Evolutionary conservation across 1,284 basidiomycete species (phyloP).

Genomic region (Entoloma clypeatum): DNA sequence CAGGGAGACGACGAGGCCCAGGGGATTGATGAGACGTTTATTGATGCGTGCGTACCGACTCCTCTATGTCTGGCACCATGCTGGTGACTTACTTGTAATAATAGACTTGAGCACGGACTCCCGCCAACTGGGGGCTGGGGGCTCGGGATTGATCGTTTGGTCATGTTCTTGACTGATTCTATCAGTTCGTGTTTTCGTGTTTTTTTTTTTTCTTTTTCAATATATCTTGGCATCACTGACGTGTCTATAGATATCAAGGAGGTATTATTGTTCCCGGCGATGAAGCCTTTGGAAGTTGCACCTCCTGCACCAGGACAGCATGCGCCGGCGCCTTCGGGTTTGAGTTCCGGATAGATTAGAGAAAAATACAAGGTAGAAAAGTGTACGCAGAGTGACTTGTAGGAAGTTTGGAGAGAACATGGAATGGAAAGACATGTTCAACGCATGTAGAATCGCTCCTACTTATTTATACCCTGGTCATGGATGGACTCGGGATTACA

Average conservation of each 20-base stretch:
- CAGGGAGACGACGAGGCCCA: constrained; percentile 98
- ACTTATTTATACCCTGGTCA: too few relatives aligned
- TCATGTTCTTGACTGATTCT: constrained; percentile 95
- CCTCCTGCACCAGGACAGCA: constrained; percentile 25
- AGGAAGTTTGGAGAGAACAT: too few relatives aligned
- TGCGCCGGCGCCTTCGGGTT: constrained; percentile 29
- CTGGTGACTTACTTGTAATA: constrained; percentile 5
- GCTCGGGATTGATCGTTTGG: constrained; percentile 88
- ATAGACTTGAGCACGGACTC: constrained; percentile 91
- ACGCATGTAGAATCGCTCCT: too few relatives aligned
- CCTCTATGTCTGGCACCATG: constrained; percentile 3
- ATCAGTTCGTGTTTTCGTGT: constrained; percentile 55
- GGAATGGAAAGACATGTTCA: too few relatives aligned
- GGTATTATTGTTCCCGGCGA: constrained; percentile 85
- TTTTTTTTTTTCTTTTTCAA: neutral
- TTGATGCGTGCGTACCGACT: constrained; percentile 68
- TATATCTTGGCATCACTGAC: constrained; percentile 14
- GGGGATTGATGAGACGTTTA: constrained; percentile 92
- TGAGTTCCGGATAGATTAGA: too few relatives aligned
- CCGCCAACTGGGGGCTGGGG: constrained; percentile 98
- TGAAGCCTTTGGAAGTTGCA: constrained; percentile 71
- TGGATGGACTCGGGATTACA: too few relatives aligned
- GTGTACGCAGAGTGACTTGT: too few relatives aligned
- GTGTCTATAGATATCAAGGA: constrained; percentile 77
- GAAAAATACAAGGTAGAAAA: too few relatives aligned